Base-by-base conservation (phyloP, 371 early-diverging fungal species). In the Mortierella sp. region DNA sequence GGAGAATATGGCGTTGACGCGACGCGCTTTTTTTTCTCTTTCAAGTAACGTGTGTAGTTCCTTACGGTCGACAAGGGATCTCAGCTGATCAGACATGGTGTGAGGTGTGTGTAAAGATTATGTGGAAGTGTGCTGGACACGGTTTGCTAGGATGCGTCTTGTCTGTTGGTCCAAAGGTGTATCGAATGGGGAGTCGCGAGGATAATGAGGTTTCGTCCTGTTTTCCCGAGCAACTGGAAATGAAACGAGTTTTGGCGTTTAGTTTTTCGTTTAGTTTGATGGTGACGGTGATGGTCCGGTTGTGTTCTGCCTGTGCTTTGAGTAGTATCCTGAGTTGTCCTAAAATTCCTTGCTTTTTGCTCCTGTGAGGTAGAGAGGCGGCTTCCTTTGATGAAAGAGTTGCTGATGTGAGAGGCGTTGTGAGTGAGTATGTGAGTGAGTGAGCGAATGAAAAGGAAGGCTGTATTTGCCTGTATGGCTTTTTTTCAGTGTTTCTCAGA, bases 31-130 rank as follows among this genome's bases (percentile, higher is more conserved):
- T 10, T 16, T 3, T 16, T 31, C 5, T 60, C 28, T 31, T 26
- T 16, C 3, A 60, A 31, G 31, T 54, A 21, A 14, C n/a, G 54
- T 7, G 44, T 42, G 1, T 52, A 14, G 24, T 68, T 47, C 21
- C 84, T 65, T 84, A 80, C 84, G 78, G 74, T 81, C 81, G 45
- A 84, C 79, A 52, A 84, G 79, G 26, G 73, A 45, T 47, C 70
- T 80, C 72, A 80, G 68, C 55, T 80, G 80, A 70, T 84, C 84
- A 68, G 84, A 78, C 76, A 72, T 84, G 21, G 58, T 73, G 48
- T 63, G 28, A 73, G 13, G 70, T 71, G 55, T 63, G 21, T 78
- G 68, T 71, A 42, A 58, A 63, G 57, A 38, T 16, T 54, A 24
- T 54, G 24, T 54, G 54, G 21, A 9, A 14, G 16, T 54, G 54